Evolutionary conservation across 2,329 filamentous ascomycete genomes (phyloP).

Genomic region (Arachnomyces sp.): DNA sequence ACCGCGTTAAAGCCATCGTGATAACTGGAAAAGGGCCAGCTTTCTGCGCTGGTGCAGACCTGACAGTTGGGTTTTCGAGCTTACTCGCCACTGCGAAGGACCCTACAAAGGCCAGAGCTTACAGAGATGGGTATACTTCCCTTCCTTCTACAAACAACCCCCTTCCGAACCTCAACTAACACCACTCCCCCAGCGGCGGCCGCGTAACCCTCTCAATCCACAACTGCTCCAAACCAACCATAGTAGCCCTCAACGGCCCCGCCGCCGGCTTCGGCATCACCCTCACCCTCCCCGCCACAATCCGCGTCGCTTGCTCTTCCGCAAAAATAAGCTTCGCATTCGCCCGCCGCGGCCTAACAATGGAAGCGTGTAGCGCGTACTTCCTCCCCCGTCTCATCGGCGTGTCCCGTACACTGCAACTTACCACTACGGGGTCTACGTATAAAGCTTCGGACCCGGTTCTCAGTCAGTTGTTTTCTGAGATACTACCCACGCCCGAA

Average conservation of each 20-base stretch:
- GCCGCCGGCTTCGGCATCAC: conserved; percentile 53
- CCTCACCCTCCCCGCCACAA: conserved; percentile 49
- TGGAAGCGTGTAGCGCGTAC: conserved; percentile 64
- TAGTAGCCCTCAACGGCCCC: conserved; percentile 47
- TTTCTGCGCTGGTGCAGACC: conserved; percentile 54
- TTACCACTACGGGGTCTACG: conserved; percentile 58
- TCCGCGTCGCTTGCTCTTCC: conserved; percentile 46
- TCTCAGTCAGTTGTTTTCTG: conserved; percentile 56
- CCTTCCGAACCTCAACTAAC: not conserved
- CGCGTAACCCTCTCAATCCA: conserved; percentile 45
- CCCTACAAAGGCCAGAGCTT: no score
- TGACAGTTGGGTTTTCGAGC: conserved; percentile 30
- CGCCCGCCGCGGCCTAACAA: conserved; percentile 57
- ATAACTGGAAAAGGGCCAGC: conserved; percentile 46
- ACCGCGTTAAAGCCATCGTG: conserved; percentile 48
- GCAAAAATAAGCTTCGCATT: conserved; percentile 71
- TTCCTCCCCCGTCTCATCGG: conserved; percentile 66
- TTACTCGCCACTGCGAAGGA: no score
- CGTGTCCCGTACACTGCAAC: conserved; percentile 52
- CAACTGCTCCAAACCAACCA: conserved; percentile 49
- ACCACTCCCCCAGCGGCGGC: conserved; percentile 24
- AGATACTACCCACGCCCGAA: conserved; percentile 50
- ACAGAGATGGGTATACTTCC: conserved; percentile 43
- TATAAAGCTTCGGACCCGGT: conserved; percentile 45
- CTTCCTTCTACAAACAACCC: no score